Evolutionary conservation across 164 flowering plant genomes (phyloP).

Genomic region (Sedum album): DNA sequence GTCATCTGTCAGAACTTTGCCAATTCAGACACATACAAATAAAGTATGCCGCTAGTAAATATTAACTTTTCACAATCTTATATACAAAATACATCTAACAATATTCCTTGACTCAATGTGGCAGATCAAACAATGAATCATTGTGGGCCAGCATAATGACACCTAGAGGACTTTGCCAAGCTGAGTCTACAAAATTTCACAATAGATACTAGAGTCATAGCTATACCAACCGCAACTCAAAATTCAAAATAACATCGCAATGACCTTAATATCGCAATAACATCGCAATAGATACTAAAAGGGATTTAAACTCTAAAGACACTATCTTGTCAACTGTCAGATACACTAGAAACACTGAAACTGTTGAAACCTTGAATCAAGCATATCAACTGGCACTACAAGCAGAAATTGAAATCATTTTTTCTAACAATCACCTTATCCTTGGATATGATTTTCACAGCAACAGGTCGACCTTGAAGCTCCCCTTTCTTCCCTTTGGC

Average conservation of each 20-base stretch:
- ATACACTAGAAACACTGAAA: not conserved
- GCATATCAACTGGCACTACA: too few species aligned
- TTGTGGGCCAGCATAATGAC: not conserved
- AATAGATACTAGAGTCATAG: not conserved
- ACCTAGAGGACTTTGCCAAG: not conserved
- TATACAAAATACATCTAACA: not conserved
- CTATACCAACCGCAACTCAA: not conserved
- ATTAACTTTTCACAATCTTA: not conserved
- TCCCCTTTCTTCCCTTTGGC: conserved; percentile 80
- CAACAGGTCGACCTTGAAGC: conserved; percentile 65
- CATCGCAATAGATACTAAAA: not conserved
- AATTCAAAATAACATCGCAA: not conserved
- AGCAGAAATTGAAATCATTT: not conserved
- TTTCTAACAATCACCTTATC: conserved; percentile 61
- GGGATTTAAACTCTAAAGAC: not conserved
- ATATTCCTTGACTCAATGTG: not conserved
- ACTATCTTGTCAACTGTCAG: not conserved
- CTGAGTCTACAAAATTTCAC: not conserved
- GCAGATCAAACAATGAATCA: not conserved
- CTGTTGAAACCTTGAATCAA: not conserved
- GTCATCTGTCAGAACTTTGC: conserved; percentile 46
- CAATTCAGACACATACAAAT: not conserved
- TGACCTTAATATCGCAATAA: not conserved
- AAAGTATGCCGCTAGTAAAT: not conserved
- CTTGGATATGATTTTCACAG: conserved; percentile 92